Evolutionary conservation across 495 filamentous ascomycete species (phyloP).

Genomic region (Neurospora sp.): DNA sequence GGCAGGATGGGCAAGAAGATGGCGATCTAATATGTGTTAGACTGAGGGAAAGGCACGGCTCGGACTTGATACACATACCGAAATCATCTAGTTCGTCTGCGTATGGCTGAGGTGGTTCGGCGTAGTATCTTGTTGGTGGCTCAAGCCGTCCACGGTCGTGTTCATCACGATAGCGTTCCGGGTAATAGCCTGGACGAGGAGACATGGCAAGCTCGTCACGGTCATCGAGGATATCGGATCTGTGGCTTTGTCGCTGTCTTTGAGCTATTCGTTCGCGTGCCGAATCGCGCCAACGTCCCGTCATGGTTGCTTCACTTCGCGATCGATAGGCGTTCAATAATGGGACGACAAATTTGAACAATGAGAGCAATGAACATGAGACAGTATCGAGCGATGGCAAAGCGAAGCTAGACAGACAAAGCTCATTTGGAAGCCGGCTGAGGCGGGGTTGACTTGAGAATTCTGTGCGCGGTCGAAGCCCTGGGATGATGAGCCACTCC

Average conservation of each 20-base stretch:
- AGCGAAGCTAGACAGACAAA: not conserved
- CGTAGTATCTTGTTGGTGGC: not conserved
- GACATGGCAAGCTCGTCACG: not conserved
- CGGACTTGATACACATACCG: constrained; percentile 13
- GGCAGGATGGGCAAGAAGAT: constrained; percentile 6
- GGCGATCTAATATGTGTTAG: constrained; percentile 9
- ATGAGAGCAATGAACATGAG: not conserved
- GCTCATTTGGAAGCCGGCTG: not conserved
- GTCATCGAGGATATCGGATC: not conserved
- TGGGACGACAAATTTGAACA: not conserved
- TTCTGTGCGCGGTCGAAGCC: not conserved
- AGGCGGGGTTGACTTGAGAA: not conserved
- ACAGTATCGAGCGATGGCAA: not conserved
- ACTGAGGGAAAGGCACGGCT: too few relatives aligned
- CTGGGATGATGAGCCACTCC: not conserved
- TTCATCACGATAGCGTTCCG: not conserved
- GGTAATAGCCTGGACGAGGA: not conserved
- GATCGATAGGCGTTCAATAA: not conserved
- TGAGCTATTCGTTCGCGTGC: not conserved
- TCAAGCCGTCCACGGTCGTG: not conserved
- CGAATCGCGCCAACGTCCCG: not conserved
- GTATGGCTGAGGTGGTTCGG: not conserved
- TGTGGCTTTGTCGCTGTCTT: not conserved
- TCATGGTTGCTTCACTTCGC: not conserved
- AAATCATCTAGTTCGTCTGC: constrained; percentile 22